Evolutionary conservation across 2,329 filamentous ascomycete species (phyloP).

Genomic region (Epichloe coenophiala): DNA sequence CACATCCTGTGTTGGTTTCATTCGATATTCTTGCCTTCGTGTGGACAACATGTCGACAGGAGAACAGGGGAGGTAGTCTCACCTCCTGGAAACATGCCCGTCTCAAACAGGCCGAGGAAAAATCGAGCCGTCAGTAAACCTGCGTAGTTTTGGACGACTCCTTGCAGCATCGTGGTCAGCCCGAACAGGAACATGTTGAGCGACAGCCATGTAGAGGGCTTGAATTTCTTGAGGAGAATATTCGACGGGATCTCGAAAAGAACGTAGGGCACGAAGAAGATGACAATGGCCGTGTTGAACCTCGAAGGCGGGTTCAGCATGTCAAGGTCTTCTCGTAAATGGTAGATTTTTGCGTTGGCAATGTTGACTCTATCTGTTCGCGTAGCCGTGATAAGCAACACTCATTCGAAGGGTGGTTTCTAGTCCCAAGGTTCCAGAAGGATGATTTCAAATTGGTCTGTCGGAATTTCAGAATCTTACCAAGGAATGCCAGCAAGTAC

Average conservation of each 20-base stretch:
- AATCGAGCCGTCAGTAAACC: constrained; percentile 71
- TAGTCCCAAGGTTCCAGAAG: too few relatives aligned
- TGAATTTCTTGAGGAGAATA: constrained; percentile 50
- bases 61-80: constrained; percentile 5
- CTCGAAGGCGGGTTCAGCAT: constrained; percentile 35
- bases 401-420: too few relatives aligned
- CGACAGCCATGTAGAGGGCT: constrained; percentile 58
- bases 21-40: too few relatives aligned
- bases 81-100: constrained; percentile 51
- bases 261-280: constrained; percentile 73
- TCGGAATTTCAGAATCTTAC: constrained; percentile 12
- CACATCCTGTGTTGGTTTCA: neutral
- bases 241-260: constrained; percentile 55
- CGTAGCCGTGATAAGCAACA: too few relatives aligned
- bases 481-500: constrained; percentile 57
- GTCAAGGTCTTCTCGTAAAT: constrained; percentile 46
- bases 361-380: constrained; percentile 56
- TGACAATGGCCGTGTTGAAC: constrained; percentile 65
- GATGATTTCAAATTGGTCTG: too few relatives aligned
- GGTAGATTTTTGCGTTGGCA: constrained; percentile 60
- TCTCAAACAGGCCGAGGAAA: constrained; percentile 68
- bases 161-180: constrained; percentile 60
- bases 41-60: too few relatives aligned
- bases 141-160: constrained; percentile 62
- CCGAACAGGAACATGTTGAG: constrained; percentile 79